Evolutionary conservation across 352 stramenopile species (phyloP).

Genomic region (Paralagenidium karlingii): DNA sequence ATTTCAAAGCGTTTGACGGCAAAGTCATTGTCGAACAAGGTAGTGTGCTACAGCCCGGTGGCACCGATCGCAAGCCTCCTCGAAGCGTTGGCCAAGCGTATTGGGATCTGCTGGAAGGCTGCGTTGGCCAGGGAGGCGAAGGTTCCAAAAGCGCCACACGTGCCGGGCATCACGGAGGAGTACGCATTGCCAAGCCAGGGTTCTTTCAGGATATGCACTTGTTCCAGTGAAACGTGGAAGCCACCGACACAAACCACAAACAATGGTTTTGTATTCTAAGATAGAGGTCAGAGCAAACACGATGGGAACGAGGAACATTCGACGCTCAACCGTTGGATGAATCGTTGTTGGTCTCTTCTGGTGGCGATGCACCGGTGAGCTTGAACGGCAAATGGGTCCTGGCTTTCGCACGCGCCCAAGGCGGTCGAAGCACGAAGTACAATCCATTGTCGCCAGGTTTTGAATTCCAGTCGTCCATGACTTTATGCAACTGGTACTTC

Average conservation of each 20-base stretch:
- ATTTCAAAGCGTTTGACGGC: slow-evolving; percentile 16
- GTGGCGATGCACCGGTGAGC: too few relatives aligned
- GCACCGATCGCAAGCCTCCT: slow-evolving; percentile 35
- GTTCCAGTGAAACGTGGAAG: too few relatives aligned
- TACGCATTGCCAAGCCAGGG: slow-evolving; percentile 36
- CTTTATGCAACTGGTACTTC: slow-evolving; percentile 67
- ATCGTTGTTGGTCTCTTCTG: too few relatives aligned
- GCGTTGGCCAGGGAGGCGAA: slow-evolving; percentile 41
- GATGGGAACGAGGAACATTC: too few relatives aligned
- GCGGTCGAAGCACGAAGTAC: slow-evolving; percentile 45
- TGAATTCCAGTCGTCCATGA: slow-evolving; percentile 68
- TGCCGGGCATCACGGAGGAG: slow-evolving; percentile 44
- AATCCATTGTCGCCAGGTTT: slow-evolving; percentile 43
- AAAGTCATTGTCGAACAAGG: slow-evolving; percentile 32
- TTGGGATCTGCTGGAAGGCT: slow-evolving; percentile 41
- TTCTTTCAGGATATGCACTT: slow-evolving; percentile 77
- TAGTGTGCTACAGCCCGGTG: slow-evolving; percentile 21
- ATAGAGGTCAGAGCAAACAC: too few relatives aligned
- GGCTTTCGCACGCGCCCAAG: too few relatives aligned
- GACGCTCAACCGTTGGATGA: too few relatives aligned
- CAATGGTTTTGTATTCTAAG: too few relatives aligned
- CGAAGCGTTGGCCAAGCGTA: slow-evolving; percentile 28
- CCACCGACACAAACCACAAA: too few relatives aligned
- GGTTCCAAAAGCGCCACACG: slow-evolving; percentile 12
- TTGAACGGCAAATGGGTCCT: too few relatives aligned